A percentile compares a stretch with the other conserved stretches of the same genome.
Evolutionary conservation across 2,329 filamentous ascomycete genomes (phyloP).

Genomic region (Harringtonia aguacate): DNA sequence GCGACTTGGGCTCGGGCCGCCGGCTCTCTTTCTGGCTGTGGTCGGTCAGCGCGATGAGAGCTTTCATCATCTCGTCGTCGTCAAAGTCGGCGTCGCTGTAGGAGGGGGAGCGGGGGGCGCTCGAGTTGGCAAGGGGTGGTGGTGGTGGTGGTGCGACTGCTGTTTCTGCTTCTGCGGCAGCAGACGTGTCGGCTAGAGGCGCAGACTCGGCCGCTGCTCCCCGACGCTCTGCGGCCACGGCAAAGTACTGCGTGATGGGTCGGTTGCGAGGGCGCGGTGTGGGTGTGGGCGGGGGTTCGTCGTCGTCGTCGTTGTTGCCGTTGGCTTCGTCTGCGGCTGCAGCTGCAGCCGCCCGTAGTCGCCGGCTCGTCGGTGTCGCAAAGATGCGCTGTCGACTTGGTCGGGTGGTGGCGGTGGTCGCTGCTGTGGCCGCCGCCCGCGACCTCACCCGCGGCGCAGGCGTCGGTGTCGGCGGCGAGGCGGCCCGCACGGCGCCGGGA

Average conservation of each 20-base stretch:
- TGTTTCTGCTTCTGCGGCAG: background rate
- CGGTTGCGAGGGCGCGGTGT: background rate
- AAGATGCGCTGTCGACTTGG: constrained; percentile 7
- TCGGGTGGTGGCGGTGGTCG: background rate
- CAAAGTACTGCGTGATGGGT: constrained; percentile 10
- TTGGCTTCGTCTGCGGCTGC: background rate
- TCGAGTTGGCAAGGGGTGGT: background rate
- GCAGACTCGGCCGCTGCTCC: background rate
- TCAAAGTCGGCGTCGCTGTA: constrained; percentile 9
- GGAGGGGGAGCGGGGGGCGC: background rate
- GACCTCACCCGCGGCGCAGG: background rate
- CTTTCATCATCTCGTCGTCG: constrained; percentile 13
- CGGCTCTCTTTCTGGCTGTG: constrained; percentile 3
- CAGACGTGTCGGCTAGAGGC: background rate
- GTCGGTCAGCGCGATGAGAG: constrained; percentile 8
- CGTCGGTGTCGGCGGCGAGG: background rate
- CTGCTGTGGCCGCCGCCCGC: background rate
- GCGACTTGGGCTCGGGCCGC: background rate
- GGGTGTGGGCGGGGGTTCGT: constrained; percentile 3
- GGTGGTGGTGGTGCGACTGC: background rate
- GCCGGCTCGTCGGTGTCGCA: background rate
- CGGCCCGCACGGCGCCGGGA: background rate
- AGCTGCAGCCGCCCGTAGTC: background rate
- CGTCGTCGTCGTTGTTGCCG: background rate
- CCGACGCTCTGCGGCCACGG: background rate